Percentiles rank a stretch among this genome's conserved stretches.
phyloP scores from a whole-genome alignment of 2,329 filamentous ascomycete genomes.

The Apiospora saccharicola region DNA sequence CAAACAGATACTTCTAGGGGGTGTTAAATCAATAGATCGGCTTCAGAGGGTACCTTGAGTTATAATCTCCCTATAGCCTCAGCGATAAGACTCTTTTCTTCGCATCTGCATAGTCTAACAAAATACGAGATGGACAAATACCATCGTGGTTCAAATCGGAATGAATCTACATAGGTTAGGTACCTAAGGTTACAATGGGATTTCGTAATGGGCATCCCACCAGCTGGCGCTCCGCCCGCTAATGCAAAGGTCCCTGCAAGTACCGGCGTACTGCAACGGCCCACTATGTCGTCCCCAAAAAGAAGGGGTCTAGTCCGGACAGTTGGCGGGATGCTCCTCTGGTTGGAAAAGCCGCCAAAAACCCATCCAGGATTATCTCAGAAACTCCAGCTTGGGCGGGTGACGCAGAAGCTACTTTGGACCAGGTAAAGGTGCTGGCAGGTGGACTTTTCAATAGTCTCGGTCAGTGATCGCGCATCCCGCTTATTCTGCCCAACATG shows the following conservation, averaged over 20 bases:
- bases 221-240: constrained; percentile 6
- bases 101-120: background rate
- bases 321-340: constrained; percentile 8
- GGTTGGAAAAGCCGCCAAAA: background rate
- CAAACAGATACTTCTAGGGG: background rate
- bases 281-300: background rate
- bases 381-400: background rate
- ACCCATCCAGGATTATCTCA: background rate
- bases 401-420: background rate
- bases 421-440: background rate
- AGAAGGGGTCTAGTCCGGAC: constrained; percentile 5
- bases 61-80: background rate
- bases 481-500: background rate
- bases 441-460: background rate
- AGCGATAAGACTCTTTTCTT: too few relatives aligned
- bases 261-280: background rate
- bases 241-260: background rate
- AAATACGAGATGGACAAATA: background rate
- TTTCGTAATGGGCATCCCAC: constrained; percentile 14
- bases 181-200: background rate
- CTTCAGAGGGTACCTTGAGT: background rate
- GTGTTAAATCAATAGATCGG: background rate
- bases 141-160: background rate
- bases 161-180: too few relatives aligned
- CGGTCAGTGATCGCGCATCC: background rate